These are phyloP conservation scores for Annulohypoxylon stygium DNA, from an alignment of 495 filamentous ascomycete species.

Conservation along the genomic window DNA sequence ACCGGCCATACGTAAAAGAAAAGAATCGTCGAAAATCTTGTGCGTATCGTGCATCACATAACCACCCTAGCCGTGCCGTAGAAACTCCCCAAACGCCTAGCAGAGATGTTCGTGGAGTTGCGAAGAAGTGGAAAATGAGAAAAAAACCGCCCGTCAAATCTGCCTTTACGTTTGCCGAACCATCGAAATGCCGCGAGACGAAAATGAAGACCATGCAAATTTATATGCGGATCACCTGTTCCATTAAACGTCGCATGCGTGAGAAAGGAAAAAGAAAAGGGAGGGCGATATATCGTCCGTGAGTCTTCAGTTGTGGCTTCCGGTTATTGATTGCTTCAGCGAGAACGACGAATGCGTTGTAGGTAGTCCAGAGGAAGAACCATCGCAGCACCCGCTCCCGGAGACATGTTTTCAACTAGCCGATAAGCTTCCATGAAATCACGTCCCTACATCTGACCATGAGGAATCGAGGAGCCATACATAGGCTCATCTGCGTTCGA, in stretches of 20 bases:
- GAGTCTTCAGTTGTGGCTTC: neutral
- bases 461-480: constrained; percentile 38
- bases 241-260: constrained; percentile 40
- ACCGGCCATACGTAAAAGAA: constrained; percentile 20
- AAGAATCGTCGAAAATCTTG: constrained; percentile 27
- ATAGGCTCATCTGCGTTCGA: constrained; percentile 25
- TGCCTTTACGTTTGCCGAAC: constrained; percentile 36
- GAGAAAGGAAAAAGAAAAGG: constrained; percentile 12
- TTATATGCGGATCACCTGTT: constrained; percentile 44
- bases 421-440: constrained; percentile 19
- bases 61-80: constrained; percentile 24
- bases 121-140: constrained; percentile 25
- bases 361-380: neutral
- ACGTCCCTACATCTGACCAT: constrained; percentile 45
- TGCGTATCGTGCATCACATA: constrained; percentile 41
- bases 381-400: neutral
- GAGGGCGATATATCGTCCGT: neutral
- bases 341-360: constrained; percentile 5
- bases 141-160: constrained; percentile 26
- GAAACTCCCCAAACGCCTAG: constrained; percentile 40
- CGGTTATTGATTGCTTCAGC: neutral
- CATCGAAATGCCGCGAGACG: constrained; percentile 36
- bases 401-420: neutral
- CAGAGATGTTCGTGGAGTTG: constrained; percentile 30
- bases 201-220: constrained; percentile 39